Evolutionary conservation across 805 yeast species (phyloP).

Genomic region (Danielia oregonensis): DNA sequence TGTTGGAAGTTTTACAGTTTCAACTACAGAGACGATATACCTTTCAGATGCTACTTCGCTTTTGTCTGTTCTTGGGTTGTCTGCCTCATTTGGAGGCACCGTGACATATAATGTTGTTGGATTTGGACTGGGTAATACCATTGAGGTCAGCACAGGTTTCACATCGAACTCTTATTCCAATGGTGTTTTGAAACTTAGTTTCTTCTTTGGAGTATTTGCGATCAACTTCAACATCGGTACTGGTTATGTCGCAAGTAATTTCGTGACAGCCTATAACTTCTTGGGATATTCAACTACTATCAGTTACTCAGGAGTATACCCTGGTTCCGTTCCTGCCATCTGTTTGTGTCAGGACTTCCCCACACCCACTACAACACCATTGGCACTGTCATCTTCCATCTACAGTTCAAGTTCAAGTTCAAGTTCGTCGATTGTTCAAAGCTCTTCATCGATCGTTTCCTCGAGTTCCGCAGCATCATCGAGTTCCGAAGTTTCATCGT

Average conservation of each 20-base stretch:
- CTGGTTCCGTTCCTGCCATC: background rate
- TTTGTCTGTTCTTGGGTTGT: slow-evolving; percentile 2
- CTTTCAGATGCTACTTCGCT: slow-evolving; percentile 1
- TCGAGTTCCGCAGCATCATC: too few relatives aligned
- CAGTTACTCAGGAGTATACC: background rate
- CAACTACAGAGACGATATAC: slow-evolving; percentile 1
- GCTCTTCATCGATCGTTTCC: too few relatives aligned
- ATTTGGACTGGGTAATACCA: slow-evolving; percentile 4
- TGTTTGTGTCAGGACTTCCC: background rate
- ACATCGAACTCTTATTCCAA: background rate
- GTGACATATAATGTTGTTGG: slow-evolving; percentile 3
- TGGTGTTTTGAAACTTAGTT: background rate
- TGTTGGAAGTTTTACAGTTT: background rate
- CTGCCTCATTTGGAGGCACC: background rate
- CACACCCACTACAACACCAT: background rate
- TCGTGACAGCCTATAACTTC: background rate
- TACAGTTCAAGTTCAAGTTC: background rate
- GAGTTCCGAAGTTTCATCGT: too few relatives aligned
- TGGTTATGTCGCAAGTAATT: background rate
- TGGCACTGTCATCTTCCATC: background rate
- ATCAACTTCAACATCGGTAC: background rate
- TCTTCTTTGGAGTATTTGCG: background rate
- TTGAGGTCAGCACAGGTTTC: slow-evolving; percentile 1
- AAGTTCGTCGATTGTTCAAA: too few relatives aligned
- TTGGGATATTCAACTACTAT: background rate